Evolutionary conservation across 768 basidiomycete genomes (phyloP).

Genomic region (Suillus subalutaceus): DNA sequence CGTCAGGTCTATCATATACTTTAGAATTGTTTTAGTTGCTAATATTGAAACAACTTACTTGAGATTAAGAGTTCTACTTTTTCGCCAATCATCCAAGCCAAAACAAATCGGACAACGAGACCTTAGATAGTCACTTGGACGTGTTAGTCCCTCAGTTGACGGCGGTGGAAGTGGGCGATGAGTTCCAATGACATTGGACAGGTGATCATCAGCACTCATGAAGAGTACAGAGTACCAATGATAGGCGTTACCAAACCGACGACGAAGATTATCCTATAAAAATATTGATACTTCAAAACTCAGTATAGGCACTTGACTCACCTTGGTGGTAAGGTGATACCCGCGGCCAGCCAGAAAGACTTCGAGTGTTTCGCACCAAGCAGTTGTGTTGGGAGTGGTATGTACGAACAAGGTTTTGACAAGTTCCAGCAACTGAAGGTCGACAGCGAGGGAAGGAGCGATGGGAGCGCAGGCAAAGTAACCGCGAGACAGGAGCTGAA

Average conservation of each 20-base stretch:
- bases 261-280: slow-evolving; percentile 25
- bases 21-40: neutral
- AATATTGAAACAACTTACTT: neutral
- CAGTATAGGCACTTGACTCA: neutral
- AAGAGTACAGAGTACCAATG: slow-evolving; percentile 29
- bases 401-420: slow-evolving; percentile 28
- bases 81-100: slow-evolving; percentile 11
- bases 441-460: slow-evolving; percentile 33
- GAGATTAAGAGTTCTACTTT: neutral
- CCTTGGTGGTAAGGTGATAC: slow-evolving; percentile 15
- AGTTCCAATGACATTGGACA: slow-evolving; percentile 22
- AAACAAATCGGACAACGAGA: slow-evolving; percentile 32
- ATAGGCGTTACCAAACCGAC: slow-evolving; percentile 27
- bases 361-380: slow-evolving; percentile 31
- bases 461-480: slow-evolving; percentile 34
- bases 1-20: neutral
- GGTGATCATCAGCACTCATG: slow-evolving; percentile 23
- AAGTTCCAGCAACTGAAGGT: slow-evolving; percentile 34
- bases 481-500: slow-evolving; percentile 28
- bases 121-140: slow-evolving; percentile 18
- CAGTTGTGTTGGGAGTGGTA: slow-evolving; percentile 31
- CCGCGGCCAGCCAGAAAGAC: slow-evolving; percentile 21
- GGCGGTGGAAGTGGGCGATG: neutral
- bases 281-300: slow-evolving; percentile 1
- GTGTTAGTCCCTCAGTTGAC: neutral